phyloP scores from a whole-genome alignment of 2,329 filamentous ascomycete genomes.

The Didymellaceae sp. region DNA sequence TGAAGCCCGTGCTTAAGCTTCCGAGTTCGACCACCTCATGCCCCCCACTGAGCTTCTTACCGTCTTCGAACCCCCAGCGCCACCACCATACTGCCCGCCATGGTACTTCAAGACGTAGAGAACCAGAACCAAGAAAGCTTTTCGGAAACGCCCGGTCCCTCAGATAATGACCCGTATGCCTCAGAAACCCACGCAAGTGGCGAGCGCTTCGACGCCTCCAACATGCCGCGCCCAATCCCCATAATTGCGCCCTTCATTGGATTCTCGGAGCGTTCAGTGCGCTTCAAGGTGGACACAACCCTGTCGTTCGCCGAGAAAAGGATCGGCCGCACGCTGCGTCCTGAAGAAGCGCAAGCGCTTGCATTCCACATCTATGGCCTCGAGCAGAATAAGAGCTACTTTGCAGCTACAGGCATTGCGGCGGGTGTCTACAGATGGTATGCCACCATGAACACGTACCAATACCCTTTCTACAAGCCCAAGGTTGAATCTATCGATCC shows the following conservation, averaged over 20 bases:
- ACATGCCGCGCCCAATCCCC: slow-evolving; percentile 47
- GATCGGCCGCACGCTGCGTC: slow-evolving; percentile 47
- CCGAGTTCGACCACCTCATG: slow-evolving; percentile 10
- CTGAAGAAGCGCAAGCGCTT: slow-evolving; percentile 53
- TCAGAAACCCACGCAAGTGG: slow-evolving; percentile 18
- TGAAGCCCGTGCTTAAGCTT: not conserved
- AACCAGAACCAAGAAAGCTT: slow-evolving; percentile 40
- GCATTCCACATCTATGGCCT: slow-evolving; percentile 50
- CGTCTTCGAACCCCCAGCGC: slow-evolving; percentile 27
- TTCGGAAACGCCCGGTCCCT: slow-evolving; percentile 39
- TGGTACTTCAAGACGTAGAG: slow-evolving; percentile 52
- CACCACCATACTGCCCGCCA: slow-evolving; percentile 24
- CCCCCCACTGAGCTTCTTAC: slow-evolving; percentile 26
- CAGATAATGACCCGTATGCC: slow-evolving; percentile 49
- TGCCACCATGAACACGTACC: slow-evolving; percentile 40
- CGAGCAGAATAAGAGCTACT: slow-evolving; percentile 49
- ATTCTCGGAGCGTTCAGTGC: slow-evolving; percentile 33
- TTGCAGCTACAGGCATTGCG: slow-evolving; percentile 42
- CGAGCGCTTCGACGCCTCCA: slow-evolving; percentile 46
- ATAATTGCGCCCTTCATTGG: slow-evolving; percentile 41
- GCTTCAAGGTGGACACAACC: slow-evolving; percentile 40
- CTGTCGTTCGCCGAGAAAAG: slow-evolving; percentile 44
- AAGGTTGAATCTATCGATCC: slow-evolving; percentile 48
- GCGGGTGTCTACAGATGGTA: slow-evolving; percentile 45
- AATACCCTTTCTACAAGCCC: slow-evolving; percentile 53